Evolutionary conservation across 139 green algal species (phyloP), one percentile per base, ranked within the genome.

Genomic region (Eudorina sp.): DNA sequence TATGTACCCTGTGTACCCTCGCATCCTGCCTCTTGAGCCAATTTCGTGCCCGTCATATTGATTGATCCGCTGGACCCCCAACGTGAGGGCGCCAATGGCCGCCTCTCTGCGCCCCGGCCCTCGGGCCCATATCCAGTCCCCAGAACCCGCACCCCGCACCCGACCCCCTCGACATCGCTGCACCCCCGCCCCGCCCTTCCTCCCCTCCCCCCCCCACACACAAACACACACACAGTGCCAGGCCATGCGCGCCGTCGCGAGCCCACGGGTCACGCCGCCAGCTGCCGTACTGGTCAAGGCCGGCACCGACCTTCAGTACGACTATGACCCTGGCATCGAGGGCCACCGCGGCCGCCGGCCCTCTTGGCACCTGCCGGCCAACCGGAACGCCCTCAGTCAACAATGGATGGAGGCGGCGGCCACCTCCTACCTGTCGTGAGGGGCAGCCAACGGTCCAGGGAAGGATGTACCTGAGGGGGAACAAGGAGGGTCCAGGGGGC

Each of bases 401-500:
- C 40, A 68, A 3, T 92, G 89, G 89, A 51, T 92, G 31, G 69
- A n/a, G 6, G 45, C 89, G 16, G 84, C 89, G 6, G 89, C 89
- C 4, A 55, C 88, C 14, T 75, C 89, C 0, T 92, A 91, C 73
- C 27, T 89, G 43, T 83, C 70, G 3, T 79, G 34, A 77, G 36
- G 36, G 4, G 4, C 34, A 77, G 8, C 9, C 21, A 27, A 77
- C 27, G n/a, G 64, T 23, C 27, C n/a, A n/a, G n/a, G n/a, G n/a
- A n/a, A n/a, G n/a, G n/a, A n/a, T n/a, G n/a, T n/a, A n/a, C n/a
- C n/a, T n/a, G n/a, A n/a, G n/a, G n/a, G n/a, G n/a, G n/a, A n/a
- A n/a, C n/a, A n/a, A n/a, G n/a, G n/a, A n/a, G n/a, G n/a, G n/a
- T n/a, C n/a, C n/a, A n/a, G n/a, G n/a, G n/a, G n/a, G n/a, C n/a